These are phyloP conservation scores for Cytidiella melzeri DNA, from an alignment of 768 basidiomycete species.

Conservation along the genomic window DNA sequence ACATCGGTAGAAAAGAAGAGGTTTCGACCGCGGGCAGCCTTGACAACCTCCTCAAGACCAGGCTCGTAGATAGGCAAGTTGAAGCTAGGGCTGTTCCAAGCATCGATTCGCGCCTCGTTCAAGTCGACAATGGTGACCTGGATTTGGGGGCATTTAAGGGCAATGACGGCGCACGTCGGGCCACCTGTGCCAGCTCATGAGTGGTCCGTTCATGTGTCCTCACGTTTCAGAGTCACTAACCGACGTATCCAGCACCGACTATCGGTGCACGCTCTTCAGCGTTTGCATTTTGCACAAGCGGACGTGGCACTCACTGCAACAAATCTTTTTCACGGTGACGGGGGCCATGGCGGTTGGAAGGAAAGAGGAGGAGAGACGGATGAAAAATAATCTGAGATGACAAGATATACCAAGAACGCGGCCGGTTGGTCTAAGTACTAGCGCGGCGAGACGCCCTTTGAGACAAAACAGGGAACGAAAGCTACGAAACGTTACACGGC, in stretches of 20 bases:
- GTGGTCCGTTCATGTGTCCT: slow-evolving; percentile 1
- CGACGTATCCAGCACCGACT: slow-evolving; percentile 94
- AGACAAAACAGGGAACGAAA: neutral
- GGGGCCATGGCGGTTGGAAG: slow-evolving; percentile 37
- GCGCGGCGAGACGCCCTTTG: neutral
- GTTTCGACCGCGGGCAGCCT: slow-evolving; percentile 83
- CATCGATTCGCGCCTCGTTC: slow-evolving; percentile 89
- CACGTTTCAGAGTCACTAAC: slow-evolving; percentile 36
- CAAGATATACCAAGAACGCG: slow-evolving; percentile 6
- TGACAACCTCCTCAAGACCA: slow-evolving; percentile 88
- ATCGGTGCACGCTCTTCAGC: slow-evolving; percentile 8
- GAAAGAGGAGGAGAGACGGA: slow-evolving; percentile 14
- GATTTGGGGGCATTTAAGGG: slow-evolving; percentile 89
- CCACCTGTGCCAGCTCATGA: slow-evolving; percentile 50
- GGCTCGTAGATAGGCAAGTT: slow-evolving; percentile 96
- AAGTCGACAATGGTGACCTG: slow-evolving; percentile 96
- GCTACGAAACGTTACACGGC: too few relatives aligned
- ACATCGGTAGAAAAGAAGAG: slow-evolving; percentile 97
- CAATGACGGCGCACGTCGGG: slow-evolving; percentile 93
- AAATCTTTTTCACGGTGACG: slow-evolving; percentile 70
- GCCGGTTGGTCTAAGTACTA: neutral
- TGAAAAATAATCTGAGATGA: slow-evolving; percentile 7
- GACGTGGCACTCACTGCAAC: slow-evolving; percentile 65
- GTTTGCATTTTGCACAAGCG: slow-evolving; percentile 12
- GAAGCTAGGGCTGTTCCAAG: slow-evolving; percentile 90